phyloP scores from a whole-genome alignment of 1,284 basidiomycete genomes.

The Gomphus sp. region DNA sequence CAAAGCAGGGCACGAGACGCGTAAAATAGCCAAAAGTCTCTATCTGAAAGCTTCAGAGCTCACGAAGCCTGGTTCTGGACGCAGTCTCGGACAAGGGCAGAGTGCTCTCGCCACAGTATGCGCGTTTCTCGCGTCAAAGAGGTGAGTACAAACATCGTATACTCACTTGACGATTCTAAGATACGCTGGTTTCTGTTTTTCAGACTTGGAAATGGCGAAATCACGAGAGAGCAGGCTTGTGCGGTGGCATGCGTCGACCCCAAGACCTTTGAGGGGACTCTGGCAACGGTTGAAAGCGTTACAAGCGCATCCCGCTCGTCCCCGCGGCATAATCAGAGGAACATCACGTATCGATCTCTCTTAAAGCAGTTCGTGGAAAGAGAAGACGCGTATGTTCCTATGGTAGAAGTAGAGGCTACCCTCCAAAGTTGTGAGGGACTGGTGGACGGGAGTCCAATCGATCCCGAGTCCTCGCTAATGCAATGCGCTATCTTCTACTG shows the following conservation, averaged over 20 bases:
- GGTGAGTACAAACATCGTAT: background rate
- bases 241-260: conserved; percentile 2
- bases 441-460: background rate
- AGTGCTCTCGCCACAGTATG: conserved; percentile 1
- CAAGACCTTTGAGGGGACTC: conserved; percentile 2
- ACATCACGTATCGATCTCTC: background rate
- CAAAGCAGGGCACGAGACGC: background rate
- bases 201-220: conserved; percentile 4
- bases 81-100: background rate
- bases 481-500: conserved; percentile 8
- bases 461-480: background rate
- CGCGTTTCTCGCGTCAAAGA: conserved; percentile 7
- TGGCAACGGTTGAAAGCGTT: background rate
- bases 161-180: background rate
- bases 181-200: background rate
- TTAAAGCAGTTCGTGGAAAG: background rate
- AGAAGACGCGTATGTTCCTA: conserved; percentile 7
- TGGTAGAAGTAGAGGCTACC: conserved; percentile 2
- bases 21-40: background rate
- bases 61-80: conserved; percentile 4
- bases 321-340: background rate
- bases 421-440: background rate
- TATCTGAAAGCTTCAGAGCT: background rate
- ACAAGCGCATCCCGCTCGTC: background rate
- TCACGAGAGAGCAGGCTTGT: conserved; percentile 1